phyloP scores from a whole-genome alignment of 345 rosid genomes.

The Eucalyptus pauciflora region DNA sequence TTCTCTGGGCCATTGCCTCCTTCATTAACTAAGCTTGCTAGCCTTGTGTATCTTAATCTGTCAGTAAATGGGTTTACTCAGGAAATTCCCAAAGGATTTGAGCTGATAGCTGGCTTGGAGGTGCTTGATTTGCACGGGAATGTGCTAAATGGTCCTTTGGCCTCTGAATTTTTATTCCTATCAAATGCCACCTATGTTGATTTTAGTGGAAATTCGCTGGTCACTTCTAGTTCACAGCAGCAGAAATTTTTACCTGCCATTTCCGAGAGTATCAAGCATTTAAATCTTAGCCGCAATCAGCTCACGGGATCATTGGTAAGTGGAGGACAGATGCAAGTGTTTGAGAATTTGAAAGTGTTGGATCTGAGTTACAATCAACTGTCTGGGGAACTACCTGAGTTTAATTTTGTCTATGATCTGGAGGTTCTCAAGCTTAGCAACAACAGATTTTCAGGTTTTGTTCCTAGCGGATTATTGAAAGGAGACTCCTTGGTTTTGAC shows the following conservation, averaged over 20 bases:
- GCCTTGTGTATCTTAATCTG: slow-evolving; percentile 51
- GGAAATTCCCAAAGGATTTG: slow-evolving; percentile 73
- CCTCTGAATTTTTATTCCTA: slow-evolving; percentile 67
- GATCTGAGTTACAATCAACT: slow-evolving; percentile 89
- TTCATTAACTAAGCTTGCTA: slow-evolving; percentile 49
- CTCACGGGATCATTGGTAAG: slow-evolving; percentile 70
- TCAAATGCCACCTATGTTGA: slow-evolving; percentile 78
- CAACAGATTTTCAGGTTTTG: slow-evolving; percentile 71
- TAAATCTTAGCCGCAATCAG: slow-evolving; percentile 83
- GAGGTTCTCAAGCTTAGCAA: slow-evolving; percentile 86
- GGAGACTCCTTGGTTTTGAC: slow-evolving; percentile 81
- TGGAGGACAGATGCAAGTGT: slow-evolving; percentile 50
- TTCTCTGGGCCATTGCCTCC: slow-evolving; percentile 66
- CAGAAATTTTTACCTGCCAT: slow-evolving; percentile 64
- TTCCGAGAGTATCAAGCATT: slow-evolving; percentile 63
- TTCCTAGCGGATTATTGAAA: slow-evolving; percentile 77
- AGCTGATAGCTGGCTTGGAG: slow-evolving; percentile 46
- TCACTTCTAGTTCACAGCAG: slow-evolving; percentile 33
- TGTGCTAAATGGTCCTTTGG: slow-evolving; percentile 64
- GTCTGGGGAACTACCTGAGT: slow-evolving; percentile 93
- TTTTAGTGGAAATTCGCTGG: slow-evolving; percentile 64
- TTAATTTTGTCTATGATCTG: slow-evolving; percentile 82
- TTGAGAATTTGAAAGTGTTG: slow-evolving; percentile 65
- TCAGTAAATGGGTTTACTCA: slow-evolving; percentile 59
- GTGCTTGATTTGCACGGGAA: slow-evolving; percentile 84